A percentile compares a stretch with the other conserved stretches of the same genome.
Evolutionary conservation across 2,329 filamentous ascomycete genomes (phyloP).

Genomic region (Aspergillus chevalieri): DNA sequence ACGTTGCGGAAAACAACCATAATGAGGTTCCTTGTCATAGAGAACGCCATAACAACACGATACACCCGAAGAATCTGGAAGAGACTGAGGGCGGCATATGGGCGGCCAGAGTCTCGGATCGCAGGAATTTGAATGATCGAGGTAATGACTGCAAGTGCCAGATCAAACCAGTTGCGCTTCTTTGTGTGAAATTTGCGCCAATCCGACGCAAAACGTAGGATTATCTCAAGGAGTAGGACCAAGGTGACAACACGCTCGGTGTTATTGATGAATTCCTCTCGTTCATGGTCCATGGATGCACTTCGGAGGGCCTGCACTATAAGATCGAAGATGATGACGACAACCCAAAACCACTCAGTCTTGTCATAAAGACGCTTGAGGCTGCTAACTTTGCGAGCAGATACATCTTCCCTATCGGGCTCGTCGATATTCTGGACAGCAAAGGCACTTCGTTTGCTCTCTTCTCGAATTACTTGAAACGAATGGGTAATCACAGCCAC

Average conservation of each 20-base stretch:
- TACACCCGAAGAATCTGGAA: conserved; percentile 94
- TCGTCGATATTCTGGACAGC: conserved; percentile 61
- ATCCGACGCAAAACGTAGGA: conserved; percentile 68
- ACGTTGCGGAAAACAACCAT: conserved; percentile 82
- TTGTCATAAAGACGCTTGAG: conserved; percentile 70
- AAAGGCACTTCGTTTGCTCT: conserved; percentile 90
- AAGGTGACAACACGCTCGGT: conserved; percentile 73
- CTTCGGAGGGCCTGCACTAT: conserved; percentile 72
- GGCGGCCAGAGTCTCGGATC: conserved; percentile 63
- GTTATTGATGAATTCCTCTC: conserved; percentile 60
- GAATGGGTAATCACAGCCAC: conserved; percentile 98
- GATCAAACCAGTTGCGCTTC: conserved; percentile 71
- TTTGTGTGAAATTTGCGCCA: conserved; percentile 74
- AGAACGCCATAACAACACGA: conserved; percentile 81
- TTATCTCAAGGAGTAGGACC: conserved; percentile 73
- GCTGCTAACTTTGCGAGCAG: conserved; percentile 29
- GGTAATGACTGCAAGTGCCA: conserved; percentile 73
- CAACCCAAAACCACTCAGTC: conserved; percentile 70
- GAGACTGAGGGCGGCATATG: conserved; percentile 81
- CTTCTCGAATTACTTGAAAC: conserved; percentile 95
- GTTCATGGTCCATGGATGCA: conserved; percentile 61
- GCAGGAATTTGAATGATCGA: conserved; percentile 77
- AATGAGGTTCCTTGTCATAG: conserved; percentile 81
- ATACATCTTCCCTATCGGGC: conserved; percentile 35
- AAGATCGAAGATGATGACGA: conserved; percentile 74